phyloP scores from a whole-genome alignment of 768 basidiomycete genomes.

The Xerocomellus intermedius region DNA sequence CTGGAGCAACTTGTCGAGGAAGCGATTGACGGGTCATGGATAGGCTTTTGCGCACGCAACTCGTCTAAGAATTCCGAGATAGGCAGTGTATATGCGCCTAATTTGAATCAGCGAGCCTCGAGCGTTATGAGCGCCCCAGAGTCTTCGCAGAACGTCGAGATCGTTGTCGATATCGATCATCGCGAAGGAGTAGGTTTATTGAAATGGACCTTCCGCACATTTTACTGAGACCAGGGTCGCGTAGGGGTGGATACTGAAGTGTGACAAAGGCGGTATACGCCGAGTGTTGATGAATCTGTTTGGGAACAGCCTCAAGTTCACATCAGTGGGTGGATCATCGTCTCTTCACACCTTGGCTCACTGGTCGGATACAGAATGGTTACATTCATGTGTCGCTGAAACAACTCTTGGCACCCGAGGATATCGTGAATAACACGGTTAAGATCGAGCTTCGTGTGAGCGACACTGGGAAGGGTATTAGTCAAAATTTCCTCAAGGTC shows the following conservation, averaged over 20 bases:
- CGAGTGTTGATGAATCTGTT: slow-evolving; percentile 94
- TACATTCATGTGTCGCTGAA: slow-evolving; percentile 84
- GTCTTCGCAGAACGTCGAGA: slow-evolving; percentile 63
- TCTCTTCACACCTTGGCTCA: slow-evolving; percentile 2
- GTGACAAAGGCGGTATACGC: slow-evolving; percentile 90
- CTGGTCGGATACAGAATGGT: slow-evolving; percentile 55
- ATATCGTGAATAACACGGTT: slow-evolving; percentile 55
- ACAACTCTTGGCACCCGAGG: slow-evolving; percentile 58
- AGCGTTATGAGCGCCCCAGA: slow-evolving; percentile 37
- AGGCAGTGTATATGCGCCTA: slow-evolving; percentile 88
- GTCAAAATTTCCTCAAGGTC: slow-evolving; percentile 88
- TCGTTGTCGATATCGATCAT: slow-evolving; percentile 81
- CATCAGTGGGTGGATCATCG: slow-evolving; percentile 49
- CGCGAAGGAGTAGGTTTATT: slow-evolving; percentile 54
- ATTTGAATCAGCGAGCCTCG: slow-evolving; percentile 44
- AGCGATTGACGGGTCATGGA: slow-evolving; percentile 92
- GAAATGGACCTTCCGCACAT: background rate
- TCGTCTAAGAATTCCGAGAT: slow-evolving; percentile 75
- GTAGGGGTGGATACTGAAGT: slow-evolving; percentile 83
- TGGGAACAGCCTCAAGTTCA: slow-evolving; percentile 93
- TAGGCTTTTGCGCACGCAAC: slow-evolving; percentile 83
- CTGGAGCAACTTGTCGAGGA: slow-evolving; percentile 83
- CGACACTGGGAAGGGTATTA: slow-evolving; percentile 96
- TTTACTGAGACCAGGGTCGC: slow-evolving; percentile 8
- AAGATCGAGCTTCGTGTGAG: slow-evolving; percentile 81